Evolutionary conservation across 495 filamentous ascomycete genomes (phyloP), one percentile per base, ranked within the genome.

Genomic region (Letharia columbiana): DNA sequence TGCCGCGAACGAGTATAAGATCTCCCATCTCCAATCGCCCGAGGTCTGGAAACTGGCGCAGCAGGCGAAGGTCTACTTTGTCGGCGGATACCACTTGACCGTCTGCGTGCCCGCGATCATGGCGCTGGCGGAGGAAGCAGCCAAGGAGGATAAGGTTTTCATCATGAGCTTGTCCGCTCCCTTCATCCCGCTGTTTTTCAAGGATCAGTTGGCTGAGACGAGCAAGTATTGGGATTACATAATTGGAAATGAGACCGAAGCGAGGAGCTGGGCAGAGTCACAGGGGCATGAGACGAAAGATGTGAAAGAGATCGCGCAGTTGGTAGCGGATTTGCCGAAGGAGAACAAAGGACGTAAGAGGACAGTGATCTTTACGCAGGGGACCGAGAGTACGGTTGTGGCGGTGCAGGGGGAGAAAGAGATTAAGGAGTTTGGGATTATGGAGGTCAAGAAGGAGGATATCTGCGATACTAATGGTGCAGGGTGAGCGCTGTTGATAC

Each of bases 131-230:
- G 86, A 97, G 75, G 89, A 96, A 77, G 93, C 94, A 45, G 92
- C 89, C 18, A 80, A 80, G 40, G 86, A 91, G 77, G 87, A 96
- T 82, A 98, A 98, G 82, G 82, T 86, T 61, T 96, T 98, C 78
- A 85, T 92, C 72, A 85, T 98, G 66, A 91, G 89, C 66, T 83
- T 98, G 49, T 91, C 89, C 49, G 94, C 94, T 31, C 94, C 95
- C 40, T 99, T 98, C 85, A 95, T 99, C 69, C 79, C 89, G 47
- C 88, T 93, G 76, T 96, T 96, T 84, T 99, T 97, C 86, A 98
- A 96, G 83, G 92, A 96, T 28, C 90, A 86, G 65, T 83, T 99
- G 49, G 91, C 94, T 77, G 84, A 85, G 69, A 87, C 88, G 4
- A 82, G 89, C 13, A 89, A 87, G 31, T 98, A 96, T 85, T 93